Percentiles rank a stretch among this genome's conserved stretches.
These are phyloP conservation scores for Discostella stelligeroides DNA, from an alignment of 108 stramenopile genomes.

Conservation along the genomic window DNA sequence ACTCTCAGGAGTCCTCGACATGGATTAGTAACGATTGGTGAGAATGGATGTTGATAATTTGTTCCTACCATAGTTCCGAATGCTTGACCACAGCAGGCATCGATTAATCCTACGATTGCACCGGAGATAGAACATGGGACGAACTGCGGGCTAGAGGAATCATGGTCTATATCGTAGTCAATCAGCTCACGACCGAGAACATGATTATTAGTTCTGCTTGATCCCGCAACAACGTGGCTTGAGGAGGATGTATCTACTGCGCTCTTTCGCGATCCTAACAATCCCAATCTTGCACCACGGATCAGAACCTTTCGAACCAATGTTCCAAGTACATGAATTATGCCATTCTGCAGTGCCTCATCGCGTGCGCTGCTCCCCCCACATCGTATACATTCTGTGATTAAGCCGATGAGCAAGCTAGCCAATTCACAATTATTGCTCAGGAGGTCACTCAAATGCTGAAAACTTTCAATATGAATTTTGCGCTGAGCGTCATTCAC, in stretches of 20 bases:
- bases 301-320: constrained; percentile 69
- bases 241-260: constrained; percentile 13
- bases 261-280: constrained; percentile 8
- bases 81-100: constrained; percentile 63
- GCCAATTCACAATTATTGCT: constrained; percentile 58
- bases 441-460: constrained; percentile 65
- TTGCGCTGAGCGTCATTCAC: constrained; percentile 53
- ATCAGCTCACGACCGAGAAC: constrained; percentile 18
- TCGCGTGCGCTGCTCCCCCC: constrained; percentile 77
- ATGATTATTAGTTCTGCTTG: not conserved
- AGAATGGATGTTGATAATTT: constrained; percentile 17
- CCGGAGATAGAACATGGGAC: constrained; percentile 55
- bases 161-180: constrained; percentile 52
- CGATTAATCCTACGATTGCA: constrained; percentile 60
- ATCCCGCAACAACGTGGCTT: not conserved
- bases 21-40: constrained; percentile 41
- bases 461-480: constrained; percentile 53
- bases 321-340: constrained; percentile 62
- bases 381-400: constrained; percentile 57
- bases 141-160: constrained; percentile 42
- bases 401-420: constrained; percentile 52
- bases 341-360: constrained; percentile 77
- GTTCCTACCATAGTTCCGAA: constrained; percentile 11
- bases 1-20: constrained; percentile 42
- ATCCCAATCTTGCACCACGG: constrained; percentile 60